Evolutionary conservation across 1,139 yeast genomes (phyloP).

Genomic region (Hyphopichia pseudoburtonii): DNA sequence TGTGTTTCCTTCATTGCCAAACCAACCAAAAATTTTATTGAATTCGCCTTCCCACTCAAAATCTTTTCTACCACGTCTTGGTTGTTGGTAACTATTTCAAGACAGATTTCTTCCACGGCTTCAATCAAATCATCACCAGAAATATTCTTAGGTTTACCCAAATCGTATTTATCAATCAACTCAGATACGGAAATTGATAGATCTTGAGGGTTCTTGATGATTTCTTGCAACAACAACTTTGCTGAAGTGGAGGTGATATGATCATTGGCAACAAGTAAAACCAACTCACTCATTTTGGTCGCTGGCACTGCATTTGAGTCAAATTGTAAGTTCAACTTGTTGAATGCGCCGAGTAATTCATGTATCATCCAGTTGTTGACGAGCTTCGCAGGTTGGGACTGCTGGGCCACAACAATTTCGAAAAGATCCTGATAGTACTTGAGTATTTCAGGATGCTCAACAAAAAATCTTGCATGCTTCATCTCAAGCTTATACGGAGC

Average conservation of each 20-base stretch:
- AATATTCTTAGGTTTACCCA: conserved; percentile 39
- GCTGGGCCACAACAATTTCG: conserved; percentile 16
- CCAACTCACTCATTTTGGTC: conserved; percentile 23
- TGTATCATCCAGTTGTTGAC: conserved; percentile 85
- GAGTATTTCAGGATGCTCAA: conserved; percentile 45
- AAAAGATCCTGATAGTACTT: conserved; percentile 53
- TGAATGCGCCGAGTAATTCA: conserved; percentile 70
- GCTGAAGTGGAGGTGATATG: conserved; percentile 56
- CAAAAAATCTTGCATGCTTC: conserved; percentile 69
- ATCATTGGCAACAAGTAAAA: conserved; percentile 20
- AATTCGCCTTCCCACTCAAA: conserved; percentile 56
- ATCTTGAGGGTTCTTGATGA: conserved; percentile 49
- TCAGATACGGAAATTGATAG: conserved; percentile 29
- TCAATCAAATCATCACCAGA: conserved; percentile 31
- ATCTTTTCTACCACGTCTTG: conserved; percentile 59
- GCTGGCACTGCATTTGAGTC: conserved; percentile 32
- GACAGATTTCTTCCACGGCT: conserved; percentile 54
- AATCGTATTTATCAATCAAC: conserved; percentile 56
- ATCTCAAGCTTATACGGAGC: conserved; percentile 59
- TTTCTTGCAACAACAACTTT: conserved; percentile 57
- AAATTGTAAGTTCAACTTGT: conserved; percentile 48
- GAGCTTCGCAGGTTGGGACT: conserved; percentile 28
- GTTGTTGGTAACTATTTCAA: conserved; percentile 50
- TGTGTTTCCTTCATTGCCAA: conserved; percentile 77
- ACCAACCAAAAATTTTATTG: conserved; percentile 78